Evolutionary conservation across 1,139 yeast genomes (phyloP).

Genomic region (Taiozyma sp.): DNA sequence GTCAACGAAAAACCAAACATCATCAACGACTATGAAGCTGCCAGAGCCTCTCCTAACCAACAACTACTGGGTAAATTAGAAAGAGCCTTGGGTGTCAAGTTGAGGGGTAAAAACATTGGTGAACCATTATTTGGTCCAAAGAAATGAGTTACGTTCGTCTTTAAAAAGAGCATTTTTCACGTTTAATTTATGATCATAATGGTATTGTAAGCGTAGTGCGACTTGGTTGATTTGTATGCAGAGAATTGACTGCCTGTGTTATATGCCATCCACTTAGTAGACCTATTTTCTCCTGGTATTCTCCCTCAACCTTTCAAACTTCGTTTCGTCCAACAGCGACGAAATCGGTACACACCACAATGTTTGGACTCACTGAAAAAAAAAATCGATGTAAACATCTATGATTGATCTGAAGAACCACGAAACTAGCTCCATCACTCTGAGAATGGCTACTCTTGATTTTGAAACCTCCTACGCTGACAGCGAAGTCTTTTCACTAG

Average conservation of each 20-base stretch:
- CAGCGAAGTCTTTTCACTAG: conserved; percentile 47
- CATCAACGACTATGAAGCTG: conserved; percentile 95
- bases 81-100: conserved; percentile 89
- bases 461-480: conserved; percentile 28
- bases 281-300: not conserved
- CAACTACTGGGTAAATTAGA: conserved; percentile 90
- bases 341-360: not conserved
- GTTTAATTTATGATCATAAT: not conserved
- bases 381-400: not conserved
- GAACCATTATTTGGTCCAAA: conserved; percentile 59
- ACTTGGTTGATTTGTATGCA: conserved; percentile 2
- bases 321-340: not conserved
- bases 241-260: no score
- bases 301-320: no score
- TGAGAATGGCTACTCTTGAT: conserved; percentile 32
- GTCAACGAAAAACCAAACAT: conserved; percentile 95
- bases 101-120: conserved; percentile 95
- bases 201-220: conserved; percentile 3
- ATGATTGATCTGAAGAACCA: not conserved
- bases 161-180: not conserved
- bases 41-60: conserved; percentile 95
- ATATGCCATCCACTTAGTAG: no score
- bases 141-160: conserved; percentile 20
- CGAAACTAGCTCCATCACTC: not conserved
- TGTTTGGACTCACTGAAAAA: not conserved